These are phyloP conservation scores for Sesbania bispinosa DNA, from an alignment of 306 rosid genomes.

Conservation along the genomic window DNA sequence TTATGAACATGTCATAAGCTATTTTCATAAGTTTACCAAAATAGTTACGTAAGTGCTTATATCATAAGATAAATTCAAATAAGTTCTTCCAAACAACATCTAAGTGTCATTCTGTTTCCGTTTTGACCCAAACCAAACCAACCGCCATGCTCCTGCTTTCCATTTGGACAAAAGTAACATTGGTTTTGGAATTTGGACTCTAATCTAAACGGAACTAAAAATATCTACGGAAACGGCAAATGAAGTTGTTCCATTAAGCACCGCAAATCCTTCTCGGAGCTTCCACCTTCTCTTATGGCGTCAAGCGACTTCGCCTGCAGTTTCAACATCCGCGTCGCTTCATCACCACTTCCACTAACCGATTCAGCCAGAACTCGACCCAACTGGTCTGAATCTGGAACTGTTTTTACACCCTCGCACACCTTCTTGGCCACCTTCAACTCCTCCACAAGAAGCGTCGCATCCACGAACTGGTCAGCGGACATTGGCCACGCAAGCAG, in stretches of 20 bases:
- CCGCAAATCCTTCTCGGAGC: constrained; percentile 25
- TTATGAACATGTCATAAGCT: too few relatives aligned
- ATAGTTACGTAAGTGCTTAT: too few relatives aligned
- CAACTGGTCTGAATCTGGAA: constrained; percentile 30
- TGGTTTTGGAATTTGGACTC: too few relatives aligned
- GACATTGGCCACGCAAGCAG: constrained; percentile 48
- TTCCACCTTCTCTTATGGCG: constrained; percentile 37
- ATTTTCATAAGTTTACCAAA: too few relatives aligned
- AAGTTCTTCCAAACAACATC: too few relatives aligned
- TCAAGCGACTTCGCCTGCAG: constrained; percentile 23
- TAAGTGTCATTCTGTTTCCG: too few relatives aligned
- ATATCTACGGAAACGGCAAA: too few relatives aligned
- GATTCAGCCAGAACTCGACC: constrained; percentile 32
- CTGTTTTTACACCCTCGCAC: constrained; percentile 27
- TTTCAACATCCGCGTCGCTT: not conserved
- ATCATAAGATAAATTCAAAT: too few relatives aligned
- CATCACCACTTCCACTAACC: not conserved
- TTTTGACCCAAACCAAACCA: too few relatives aligned
- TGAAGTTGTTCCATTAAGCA: constrained; percentile 1
- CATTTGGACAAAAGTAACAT: too few relatives aligned
- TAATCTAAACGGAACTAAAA: too few relatives aligned
- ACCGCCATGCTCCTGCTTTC: too few relatives aligned
- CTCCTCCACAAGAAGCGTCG: constrained; percentile 44
- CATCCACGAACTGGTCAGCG: constrained; percentile 41
- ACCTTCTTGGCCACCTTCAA: constrained; percentile 30